Percentiles rank a stretch among this genome's conserved stretches.
phyloP scores from a whole-genome alignment of 306 rosid species.

The Quercus agrifolia region DNA sequence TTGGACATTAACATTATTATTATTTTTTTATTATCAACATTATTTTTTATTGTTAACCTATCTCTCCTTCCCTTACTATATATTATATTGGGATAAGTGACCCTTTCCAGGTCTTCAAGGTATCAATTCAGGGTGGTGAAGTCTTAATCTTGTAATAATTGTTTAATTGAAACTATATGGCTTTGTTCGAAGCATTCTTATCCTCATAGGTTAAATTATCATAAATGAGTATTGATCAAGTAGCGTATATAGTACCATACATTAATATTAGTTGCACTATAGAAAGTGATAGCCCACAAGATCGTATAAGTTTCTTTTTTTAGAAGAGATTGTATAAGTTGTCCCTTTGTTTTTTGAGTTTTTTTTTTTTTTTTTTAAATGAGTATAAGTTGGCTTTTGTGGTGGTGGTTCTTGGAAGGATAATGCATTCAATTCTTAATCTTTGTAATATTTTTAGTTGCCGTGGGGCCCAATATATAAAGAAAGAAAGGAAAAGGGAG shows the following conservation, averaged over 20 bases:
- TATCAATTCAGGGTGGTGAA: not conserved
- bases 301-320: not conserved
- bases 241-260: not conserved
- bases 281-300: conserved; percentile 6
- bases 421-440: not conserved
- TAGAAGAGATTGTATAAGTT: too few relatives aligned
- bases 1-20: too few relatives aligned
- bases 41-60: too few relatives aligned
- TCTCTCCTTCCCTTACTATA: too few relatives aligned
- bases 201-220: conserved; percentile 9
- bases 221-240: not conserved
- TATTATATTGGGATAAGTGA: not conserved
- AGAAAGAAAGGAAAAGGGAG: not conserved
- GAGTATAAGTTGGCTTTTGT: conserved; percentile 16
- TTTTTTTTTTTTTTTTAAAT: too few relatives aligned
- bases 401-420: conserved; percentile 36
- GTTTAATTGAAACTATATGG: not conserved
- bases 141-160: not conserved
- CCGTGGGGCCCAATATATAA: not conserved
- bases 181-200: not conserved
- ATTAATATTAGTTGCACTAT: not conserved
- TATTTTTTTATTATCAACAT: too few relatives aligned
- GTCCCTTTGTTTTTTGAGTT: too few relatives aligned
- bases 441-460: not conserved
- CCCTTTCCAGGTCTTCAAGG: not conserved